A percentile compares a stretch with the other conserved stretches of the same genome.
phyloP scores from a whole-genome alignment of 345 rosid genomes.

The Rubroshorea leprosula region DNA sequence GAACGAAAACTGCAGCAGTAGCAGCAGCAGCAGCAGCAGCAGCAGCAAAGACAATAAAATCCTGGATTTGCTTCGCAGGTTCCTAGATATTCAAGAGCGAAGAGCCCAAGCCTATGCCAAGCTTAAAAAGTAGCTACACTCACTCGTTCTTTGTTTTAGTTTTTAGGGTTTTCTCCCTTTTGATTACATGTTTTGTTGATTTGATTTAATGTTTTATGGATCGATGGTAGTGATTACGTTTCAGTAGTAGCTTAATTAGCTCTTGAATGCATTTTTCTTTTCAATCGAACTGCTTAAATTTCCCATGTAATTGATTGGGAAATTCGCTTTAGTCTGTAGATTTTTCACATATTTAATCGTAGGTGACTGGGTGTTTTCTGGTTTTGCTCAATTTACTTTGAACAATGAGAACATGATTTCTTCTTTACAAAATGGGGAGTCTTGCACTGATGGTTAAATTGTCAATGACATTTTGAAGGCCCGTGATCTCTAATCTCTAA shows the following conservation, averaged over 20 bases:
- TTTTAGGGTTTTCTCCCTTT: neutral
- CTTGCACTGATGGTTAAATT: neutral
- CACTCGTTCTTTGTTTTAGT: neutral
- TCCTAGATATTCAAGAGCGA: constrained; percentile 72
- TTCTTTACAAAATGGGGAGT: neutral
- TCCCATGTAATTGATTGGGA: neutral
- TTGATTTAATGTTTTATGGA: neutral
- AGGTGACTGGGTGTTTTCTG: neutral
- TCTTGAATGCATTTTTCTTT: neutral
- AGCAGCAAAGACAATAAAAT: constrained; percentile 15
- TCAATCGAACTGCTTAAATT: neutral
- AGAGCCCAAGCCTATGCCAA: constrained; percentile 83
- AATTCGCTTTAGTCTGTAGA: too few species aligned
- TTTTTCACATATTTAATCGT: neutral
- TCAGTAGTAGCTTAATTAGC: neutral
- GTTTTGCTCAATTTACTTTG: neutral
- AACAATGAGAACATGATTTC: neutral
- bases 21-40: constrained; percentile 18
- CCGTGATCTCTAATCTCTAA: too few species aligned
- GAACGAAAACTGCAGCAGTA: constrained; percentile 8
- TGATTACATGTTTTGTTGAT: neutral
- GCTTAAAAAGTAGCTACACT: constrained; percentile 48
- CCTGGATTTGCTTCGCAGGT: constrained; percentile 48
- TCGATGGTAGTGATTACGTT: neutral
- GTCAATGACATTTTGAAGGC: too few species aligned